Percentiles rank a stretch among this genome's conserved stretches.
These are phyloP conservation scores for Tuber microsphaerosporum DNA, from an alignment of 495 filamentous ascomycete genomes.

Conservation along the genomic window DNA sequence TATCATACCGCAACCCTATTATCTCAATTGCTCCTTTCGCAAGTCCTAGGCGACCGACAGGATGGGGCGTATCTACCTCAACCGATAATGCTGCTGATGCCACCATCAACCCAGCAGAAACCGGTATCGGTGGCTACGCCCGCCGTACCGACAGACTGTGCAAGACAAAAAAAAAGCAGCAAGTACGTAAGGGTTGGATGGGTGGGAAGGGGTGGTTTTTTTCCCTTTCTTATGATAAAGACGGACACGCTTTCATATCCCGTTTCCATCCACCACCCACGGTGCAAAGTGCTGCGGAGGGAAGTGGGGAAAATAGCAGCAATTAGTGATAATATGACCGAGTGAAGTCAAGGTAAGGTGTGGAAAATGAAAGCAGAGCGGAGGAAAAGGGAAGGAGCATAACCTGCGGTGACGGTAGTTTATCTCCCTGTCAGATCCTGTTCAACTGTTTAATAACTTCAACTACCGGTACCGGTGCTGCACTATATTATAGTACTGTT, in stretches of 20 bases:
- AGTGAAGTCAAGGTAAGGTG: not conserved
- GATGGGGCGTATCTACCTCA: constrained; percentile 21
- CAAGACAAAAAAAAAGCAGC: constrained; percentile 14
- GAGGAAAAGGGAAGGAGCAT: constrained; percentile 1
- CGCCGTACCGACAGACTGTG: constrained; percentile 17
- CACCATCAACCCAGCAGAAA: constrained; percentile 2
- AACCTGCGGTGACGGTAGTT: not conserved
- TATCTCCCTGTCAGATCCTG: not conserved
- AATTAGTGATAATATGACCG: not conserved
- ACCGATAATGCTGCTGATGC: constrained; percentile 24
- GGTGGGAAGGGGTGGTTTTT: constrained; percentile 8
- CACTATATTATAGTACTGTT: not conserved
- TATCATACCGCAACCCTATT: not conserved
- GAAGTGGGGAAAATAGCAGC: not conserved
- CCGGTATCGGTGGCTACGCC: constrained; percentile 13
- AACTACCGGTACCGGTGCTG: not conserved
- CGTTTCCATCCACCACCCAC: not conserved
- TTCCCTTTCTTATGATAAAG: not conserved
- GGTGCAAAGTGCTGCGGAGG: not conserved
- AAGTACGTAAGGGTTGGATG: constrained; percentile 29
- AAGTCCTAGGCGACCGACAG: constrained; percentile 17
- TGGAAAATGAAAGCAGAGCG: not conserved
- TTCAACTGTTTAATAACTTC: not conserved
- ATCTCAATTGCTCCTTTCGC: constrained; percentile 5
- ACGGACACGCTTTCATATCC: not conserved